These are phyloP conservation scores for Eucalyptus virginea DNA, from an alignment of 345 rosid species.

Conservation along the genomic window DNA sequence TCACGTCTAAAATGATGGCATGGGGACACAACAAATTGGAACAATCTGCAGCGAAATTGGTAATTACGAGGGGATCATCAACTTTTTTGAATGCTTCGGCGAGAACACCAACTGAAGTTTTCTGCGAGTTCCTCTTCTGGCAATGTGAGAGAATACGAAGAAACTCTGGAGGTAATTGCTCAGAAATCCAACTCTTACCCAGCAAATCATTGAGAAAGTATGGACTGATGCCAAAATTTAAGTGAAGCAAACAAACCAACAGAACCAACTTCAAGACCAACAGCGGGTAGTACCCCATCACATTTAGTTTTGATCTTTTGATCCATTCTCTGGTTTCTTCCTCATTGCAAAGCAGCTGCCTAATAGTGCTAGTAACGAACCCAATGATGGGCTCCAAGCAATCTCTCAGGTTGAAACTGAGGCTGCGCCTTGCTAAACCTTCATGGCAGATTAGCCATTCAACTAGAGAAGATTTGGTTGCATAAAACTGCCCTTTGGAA, in stretches of 20 bases:
- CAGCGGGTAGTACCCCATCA: no score
- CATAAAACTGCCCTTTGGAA: no score
- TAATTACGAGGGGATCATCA: neutral
- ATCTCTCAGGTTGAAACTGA: no score
- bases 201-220: constrained; percentile 3
- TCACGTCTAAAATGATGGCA: constrained; percentile 17
- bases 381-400: no score
- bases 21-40: neutral
- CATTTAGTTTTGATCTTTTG: no score
- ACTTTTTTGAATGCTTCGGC: neutral
- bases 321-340: no score
- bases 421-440: no score
- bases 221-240: constrained; percentile 10
- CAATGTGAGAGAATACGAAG: neutral
- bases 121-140: neutral
- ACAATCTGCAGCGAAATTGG: neutral
- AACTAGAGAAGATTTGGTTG: no score
- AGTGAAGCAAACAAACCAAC: neutral
- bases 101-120: neutral
- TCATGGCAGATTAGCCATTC: no score
- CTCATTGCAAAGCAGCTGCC: neutral
- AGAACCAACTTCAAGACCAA: no score
- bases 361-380: no score
- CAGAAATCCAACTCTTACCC: neutral
- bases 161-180: constrained; percentile 4